phyloP scores from a whole-genome alignment of 129 eudicot genomes.

The Smallanthus sonchifolius region DNA sequence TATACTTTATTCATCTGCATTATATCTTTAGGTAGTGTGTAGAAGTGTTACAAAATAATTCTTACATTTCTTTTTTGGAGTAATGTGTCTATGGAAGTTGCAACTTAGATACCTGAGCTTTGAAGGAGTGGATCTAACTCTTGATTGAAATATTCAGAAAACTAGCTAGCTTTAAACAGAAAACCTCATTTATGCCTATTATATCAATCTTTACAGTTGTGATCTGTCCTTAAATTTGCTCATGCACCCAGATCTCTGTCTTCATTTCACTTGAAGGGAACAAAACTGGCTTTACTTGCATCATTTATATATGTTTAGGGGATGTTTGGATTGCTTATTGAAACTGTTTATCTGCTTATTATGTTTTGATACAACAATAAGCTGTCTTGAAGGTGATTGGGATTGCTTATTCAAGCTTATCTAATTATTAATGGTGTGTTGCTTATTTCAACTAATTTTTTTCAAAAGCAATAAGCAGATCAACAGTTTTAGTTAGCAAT shows the following conservation, averaged over 20 bases:
- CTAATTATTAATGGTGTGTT: neutral
- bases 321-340: neutral
- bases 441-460: neutral
- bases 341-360: neutral
- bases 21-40: neutral
- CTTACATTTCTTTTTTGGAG: neutral
- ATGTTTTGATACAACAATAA: neutral
- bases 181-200: slow-evolving; percentile 1
- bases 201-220: neutral
- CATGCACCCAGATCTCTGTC: neutral
- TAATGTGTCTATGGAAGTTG: neutral
- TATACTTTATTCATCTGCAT: neutral
- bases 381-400: neutral
- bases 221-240: neutral
- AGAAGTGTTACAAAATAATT: neutral
- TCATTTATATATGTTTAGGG: neutral
- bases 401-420: neutral
- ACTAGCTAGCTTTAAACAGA: neutral
- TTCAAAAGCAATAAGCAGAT: neutral
- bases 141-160: neutral
- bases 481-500: neutral
- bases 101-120: neutral
- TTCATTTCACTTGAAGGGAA: neutral
- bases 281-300: neutral
- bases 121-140: neutral